phyloP scores from a whole-genome alignment of 257 asterid species.

The Forsythia suspensa region DNA sequence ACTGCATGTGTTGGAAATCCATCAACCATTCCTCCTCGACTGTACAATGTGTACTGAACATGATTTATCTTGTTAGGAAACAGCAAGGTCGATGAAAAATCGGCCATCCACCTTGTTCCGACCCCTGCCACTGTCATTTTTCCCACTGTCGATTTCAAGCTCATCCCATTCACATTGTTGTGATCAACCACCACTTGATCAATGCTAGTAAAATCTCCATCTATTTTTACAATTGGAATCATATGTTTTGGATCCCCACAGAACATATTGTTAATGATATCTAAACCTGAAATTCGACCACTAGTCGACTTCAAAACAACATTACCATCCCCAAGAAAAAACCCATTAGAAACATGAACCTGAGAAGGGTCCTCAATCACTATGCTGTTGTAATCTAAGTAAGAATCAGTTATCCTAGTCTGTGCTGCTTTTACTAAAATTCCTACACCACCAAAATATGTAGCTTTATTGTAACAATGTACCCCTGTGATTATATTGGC shows the following conservation, averaged over 20 bases:
- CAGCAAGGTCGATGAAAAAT: constrained; percentile 43
- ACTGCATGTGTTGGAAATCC: constrained; percentile 45
- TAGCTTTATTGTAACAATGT: constrained; percentile 67
- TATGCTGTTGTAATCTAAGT: constrained; percentile 54
- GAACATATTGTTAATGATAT: constrained; percentile 49
- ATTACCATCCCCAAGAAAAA: constrained; percentile 57
- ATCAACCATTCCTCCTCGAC: constrained; percentile 19
- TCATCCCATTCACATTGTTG: constrained; percentile 56
- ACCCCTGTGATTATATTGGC: constrained; percentile 55
- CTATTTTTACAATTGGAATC: constrained; percentile 42
- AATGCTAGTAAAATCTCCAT: constrained; percentile 36
- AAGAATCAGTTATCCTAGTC: constrained; percentile 43
- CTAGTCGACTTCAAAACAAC: constrained; percentile 45
- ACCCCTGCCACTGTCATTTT: constrained; percentile 48
- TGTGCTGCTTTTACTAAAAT: constrained; percentile 51
- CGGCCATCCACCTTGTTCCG: constrained; percentile 57
- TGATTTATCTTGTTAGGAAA: constrained; percentile 55
- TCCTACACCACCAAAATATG: constrained; percentile 54
- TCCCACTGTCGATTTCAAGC: constrained; percentile 48
- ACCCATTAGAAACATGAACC: constrained; percentile 45
- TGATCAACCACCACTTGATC: constrained; percentile 56
- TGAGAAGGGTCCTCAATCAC: constrained; percentile 58
- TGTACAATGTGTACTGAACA: constrained; percentile 44
- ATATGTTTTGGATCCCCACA: constrained; percentile 34
- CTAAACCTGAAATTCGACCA: constrained; percentile 46